Conservation (phyloP, 139 green algal species). For the Chlamydomonas asymmetrica region DNA sequence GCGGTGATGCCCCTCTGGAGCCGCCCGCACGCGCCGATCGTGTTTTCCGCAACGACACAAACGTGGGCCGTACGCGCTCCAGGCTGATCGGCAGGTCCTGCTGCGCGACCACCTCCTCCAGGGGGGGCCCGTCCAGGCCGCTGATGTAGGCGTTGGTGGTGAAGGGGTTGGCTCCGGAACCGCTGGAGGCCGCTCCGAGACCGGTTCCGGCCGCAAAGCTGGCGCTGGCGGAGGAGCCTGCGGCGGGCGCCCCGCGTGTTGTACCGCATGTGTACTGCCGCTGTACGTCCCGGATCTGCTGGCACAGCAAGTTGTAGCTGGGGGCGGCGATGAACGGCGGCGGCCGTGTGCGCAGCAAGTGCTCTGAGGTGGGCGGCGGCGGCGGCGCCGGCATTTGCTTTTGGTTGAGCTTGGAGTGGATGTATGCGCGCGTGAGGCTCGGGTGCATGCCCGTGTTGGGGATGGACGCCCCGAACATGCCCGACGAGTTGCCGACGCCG, state of each 20-base stretch:
- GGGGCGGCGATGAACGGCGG: constrained; percentile 26
- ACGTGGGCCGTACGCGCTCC: constrained; percentile 24
- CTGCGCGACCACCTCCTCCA: constrained; percentile 39
- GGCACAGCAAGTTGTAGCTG: constrained; percentile 35
- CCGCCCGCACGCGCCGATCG: too few species aligned
- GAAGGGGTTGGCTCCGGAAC: background rate
- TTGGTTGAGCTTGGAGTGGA: constrained; percentile 5
- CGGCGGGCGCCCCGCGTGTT: too few species aligned
- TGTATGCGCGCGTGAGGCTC: constrained; percentile 22
- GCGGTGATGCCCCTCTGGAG: too few species aligned
- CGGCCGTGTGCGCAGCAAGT: constrained; percentile 34
- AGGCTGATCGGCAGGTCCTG: constrained; percentile 38
- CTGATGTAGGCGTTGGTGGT: constrained; percentile 35
- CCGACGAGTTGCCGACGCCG: background rate
- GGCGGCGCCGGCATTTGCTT: constrained; percentile 30
- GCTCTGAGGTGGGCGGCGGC: constrained; percentile 32
- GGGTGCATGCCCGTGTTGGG: constrained; percentile 23
- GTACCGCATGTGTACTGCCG: constrained; percentile 49
- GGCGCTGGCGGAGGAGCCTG: background rate
- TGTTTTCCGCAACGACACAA: constrained; percentile 5
- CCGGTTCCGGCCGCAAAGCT: background rate
- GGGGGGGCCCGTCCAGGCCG: constrained; percentile 40
- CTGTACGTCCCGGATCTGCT: constrained; percentile 49
- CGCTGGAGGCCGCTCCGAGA: background rate
- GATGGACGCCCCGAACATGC: constrained; percentile 3